Conservation (phyloP, 768 basidiomycete genomes). For the Rhodotorula paludigena region DNA sequence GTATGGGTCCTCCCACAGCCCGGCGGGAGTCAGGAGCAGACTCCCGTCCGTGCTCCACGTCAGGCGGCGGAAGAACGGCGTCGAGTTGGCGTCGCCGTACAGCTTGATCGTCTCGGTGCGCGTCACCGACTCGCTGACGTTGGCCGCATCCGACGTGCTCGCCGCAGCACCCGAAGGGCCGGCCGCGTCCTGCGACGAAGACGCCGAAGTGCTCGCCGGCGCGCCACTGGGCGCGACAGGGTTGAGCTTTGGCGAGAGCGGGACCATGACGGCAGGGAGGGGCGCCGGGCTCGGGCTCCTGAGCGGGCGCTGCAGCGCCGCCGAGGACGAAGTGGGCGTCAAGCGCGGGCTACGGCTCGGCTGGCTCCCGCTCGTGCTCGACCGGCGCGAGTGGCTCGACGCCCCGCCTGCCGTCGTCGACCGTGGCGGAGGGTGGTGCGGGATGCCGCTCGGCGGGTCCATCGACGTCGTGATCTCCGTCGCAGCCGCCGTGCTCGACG, state of each 20-base stretch:
- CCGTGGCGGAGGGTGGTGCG: constrained; percentile 13
- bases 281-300: constrained; percentile 58
- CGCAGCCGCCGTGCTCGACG: neutral
- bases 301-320: neutral
- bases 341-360: constrained; percentile 43
- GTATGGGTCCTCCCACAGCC: constrained; percentile 90
- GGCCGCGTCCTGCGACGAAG: too few relatives aligned
- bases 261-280: constrained; percentile 68
- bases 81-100: constrained; percentile 91
- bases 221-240: neutral
- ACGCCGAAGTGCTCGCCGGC: neutral
- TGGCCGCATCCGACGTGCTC: constrained; percentile 49
- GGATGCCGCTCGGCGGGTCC: constrained; percentile 30
- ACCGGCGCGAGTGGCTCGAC: constrained; percentile 17
- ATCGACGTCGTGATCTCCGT: constrained; percentile 23
- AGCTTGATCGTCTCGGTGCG: constrained; percentile 67
- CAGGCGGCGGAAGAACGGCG: constrained; percentile 90
- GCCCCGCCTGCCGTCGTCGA: neutral
- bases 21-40: constrained; percentile 87
- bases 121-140: constrained; percentile 44
- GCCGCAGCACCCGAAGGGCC: neutral
- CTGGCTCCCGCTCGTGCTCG: neutral
- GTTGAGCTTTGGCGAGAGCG: constrained; percentile 16
- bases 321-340: constrained; percentile 42
- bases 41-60: constrained; percentile 94